phyloP scores from a whole-genome alignment of 805 yeast species.

The Debaryomyces prosopidis region DNA sequence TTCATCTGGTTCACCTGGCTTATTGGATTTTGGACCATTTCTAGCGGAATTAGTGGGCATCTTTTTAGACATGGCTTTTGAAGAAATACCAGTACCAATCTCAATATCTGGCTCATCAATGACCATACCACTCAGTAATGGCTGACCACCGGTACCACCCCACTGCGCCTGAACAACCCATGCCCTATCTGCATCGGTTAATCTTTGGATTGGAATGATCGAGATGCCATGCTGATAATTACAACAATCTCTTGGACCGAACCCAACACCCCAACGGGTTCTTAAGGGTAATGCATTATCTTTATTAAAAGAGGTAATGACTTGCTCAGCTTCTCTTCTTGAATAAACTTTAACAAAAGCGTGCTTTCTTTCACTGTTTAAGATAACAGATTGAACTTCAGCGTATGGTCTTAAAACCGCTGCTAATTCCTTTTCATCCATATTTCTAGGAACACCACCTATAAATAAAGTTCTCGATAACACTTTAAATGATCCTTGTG shows the following conservation, averaged over 20 bases:
- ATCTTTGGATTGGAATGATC: conserved; percentile 79
- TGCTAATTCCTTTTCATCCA: conserved; percentile 74
- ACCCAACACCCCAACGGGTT: conserved; percentile 98
- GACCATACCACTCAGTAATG: conserved; percentile 73
- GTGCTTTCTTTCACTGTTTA: conserved; percentile 87
- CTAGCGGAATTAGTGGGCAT: conserved; percentile 90
- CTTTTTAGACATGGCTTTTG: conserved; percentile 86
- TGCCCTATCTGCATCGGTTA: conserved; percentile 90
- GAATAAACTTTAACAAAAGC: conserved; percentile 95
- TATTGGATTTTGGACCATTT: conserved; percentile 81
- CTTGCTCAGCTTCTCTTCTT: conserved; percentile 86
- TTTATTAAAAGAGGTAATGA: conserved; percentile 69
- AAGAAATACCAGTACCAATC: conserved; percentile 90
- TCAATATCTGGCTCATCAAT: conserved; percentile 98
- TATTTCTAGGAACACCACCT: conserved; percentile 86
- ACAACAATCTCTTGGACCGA: conserved; percentile 97
- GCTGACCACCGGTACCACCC: conserved; percentile 96
- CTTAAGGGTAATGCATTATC: conserved; percentile 67
- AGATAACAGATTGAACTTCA: conserved; percentile 86
- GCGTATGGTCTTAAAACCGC: conserved; percentile 79
- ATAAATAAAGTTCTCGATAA: conserved; percentile 87
- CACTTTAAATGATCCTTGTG: conserved; percentile 79
- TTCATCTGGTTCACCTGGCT: conserved; percentile 57
- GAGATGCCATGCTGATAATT: conserved; percentile 90
- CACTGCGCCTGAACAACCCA: conserved; percentile 92